phyloP scores from a whole-genome alignment of 371 early-diverging fungal species.

The Conidiobolus incongruus region DNA sequence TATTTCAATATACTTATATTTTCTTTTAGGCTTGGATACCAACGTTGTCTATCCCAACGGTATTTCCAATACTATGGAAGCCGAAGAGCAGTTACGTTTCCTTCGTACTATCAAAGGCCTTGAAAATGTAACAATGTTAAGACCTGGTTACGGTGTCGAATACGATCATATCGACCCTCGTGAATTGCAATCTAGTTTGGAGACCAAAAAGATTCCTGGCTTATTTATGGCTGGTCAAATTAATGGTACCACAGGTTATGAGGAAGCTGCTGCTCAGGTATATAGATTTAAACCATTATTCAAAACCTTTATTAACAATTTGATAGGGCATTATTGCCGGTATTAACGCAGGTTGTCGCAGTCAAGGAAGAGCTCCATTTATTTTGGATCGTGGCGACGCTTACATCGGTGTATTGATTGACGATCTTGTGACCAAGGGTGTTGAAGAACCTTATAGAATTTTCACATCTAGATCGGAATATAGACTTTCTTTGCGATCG shows the following conservation, averaged over 20 bases:
- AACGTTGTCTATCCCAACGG: conserved; percentile 64
- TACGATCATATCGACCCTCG: conserved; percentile 73
- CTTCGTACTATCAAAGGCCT: conserved; percentile 51
- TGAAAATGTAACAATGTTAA: conserved; percentile 49
- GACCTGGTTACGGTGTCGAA: conserved; percentile 66
- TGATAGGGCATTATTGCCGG: conserved; percentile 58
- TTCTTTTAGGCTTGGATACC: conserved; percentile 14
- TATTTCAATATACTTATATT: too few relatives aligned
- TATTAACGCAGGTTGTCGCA: conserved; percentile 49
- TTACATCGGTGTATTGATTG: conserved; percentile 67
- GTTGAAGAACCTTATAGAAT: conserved; percentile 72
- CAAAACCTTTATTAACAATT: too few relatives aligned
- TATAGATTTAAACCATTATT: too few relatives aligned
- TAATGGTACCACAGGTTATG: conserved; percentile 76
- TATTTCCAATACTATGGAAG: conserved; percentile 65
- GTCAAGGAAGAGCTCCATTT: conserved; percentile 24
- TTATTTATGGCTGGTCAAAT: conserved; percentile 71
- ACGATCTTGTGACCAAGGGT: conserved; percentile 63
- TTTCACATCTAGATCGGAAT: conserved; percentile 69
- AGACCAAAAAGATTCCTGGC: conserved; percentile 53
- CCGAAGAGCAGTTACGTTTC: conserved; percentile 42
- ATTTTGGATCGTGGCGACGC: conserved; percentile 54
- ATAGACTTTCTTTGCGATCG: conserved; percentile 43
- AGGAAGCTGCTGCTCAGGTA: conserved; percentile 61
- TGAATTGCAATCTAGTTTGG: conserved; percentile 47